Evolutionary conservation across 805 yeast genomes (phyloP).

Genomic region (Schizosaccharomyces octosporus): DNA sequence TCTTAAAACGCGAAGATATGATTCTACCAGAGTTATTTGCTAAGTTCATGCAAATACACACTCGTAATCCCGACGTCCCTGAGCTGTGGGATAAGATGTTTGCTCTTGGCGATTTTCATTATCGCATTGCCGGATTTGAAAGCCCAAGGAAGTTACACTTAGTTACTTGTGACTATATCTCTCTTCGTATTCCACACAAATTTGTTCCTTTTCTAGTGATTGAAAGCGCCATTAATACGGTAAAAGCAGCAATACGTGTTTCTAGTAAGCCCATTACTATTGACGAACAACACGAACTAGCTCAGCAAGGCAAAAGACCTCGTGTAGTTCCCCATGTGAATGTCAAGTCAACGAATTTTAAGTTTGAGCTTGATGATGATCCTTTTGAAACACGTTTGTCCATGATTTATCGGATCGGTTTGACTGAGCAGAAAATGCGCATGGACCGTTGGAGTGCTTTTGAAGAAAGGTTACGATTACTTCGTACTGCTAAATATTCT

Average conservation of each 20-base stretch:
- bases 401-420: constrained; percentile 39
- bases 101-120: background rate
- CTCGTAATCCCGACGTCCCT: background rate
- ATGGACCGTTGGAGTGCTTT: constrained; percentile 24
- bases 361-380: constrained; percentile 59
- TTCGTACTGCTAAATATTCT: constrained; percentile 5
- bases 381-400: constrained; percentile 62
- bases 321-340: constrained; percentile 22
- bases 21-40: background rate
- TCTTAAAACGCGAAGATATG: background rate
- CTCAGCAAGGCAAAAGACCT: constrained; percentile 9
- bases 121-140: background rate
- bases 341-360: constrained; percentile 29
- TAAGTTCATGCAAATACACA: background rate
- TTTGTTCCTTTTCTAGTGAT: constrained; percentile 56
- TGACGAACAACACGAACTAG: background rate
- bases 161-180: constrained; percentile 12
- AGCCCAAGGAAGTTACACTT: background rate
- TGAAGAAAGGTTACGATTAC: constrained; percentile 14
- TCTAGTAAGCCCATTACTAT: constrained; percentile 19
- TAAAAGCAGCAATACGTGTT: constrained; percentile 24
- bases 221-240: constrained; percentile 46
- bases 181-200: constrained; percentile 35
- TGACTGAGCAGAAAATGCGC: constrained; percentile 28
- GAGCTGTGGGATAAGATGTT: background rate